Conservation (phyloP, 176 grass and related monocot genomes). For the Thinopyrum elongatum region DNA sequence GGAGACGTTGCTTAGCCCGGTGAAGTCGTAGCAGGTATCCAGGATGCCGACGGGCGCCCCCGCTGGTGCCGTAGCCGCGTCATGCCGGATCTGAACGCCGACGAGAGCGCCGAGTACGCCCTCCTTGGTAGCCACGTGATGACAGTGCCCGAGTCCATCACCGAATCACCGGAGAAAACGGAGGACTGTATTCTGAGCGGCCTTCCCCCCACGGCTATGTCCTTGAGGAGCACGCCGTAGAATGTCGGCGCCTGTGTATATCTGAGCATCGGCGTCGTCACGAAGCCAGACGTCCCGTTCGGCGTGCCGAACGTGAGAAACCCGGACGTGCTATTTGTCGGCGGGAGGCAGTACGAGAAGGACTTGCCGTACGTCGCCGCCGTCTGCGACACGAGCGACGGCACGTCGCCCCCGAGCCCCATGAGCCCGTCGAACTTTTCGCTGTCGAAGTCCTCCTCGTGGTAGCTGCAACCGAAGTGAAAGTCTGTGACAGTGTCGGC, state of each 20-base stretch:
- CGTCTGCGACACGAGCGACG: slow-evolving; percentile 69
- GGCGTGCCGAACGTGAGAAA: slow-evolving; percentile 58
- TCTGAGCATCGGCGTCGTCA: slow-evolving; percentile 40
- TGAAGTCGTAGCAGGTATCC: slow-evolving; percentile 69
- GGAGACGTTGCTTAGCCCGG: not conserved
- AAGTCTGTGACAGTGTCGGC: slow-evolving; percentile 23
- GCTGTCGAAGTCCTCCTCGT: slow-evolving; percentile 30
- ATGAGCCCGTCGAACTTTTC: slow-evolving; percentile 49
- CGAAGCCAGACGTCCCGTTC: not conserved
- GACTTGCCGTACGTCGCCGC: slow-evolving; percentile 31
- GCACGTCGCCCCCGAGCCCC: slow-evolving; percentile 52
- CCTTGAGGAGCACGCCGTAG: slow-evolving; percentile 46
- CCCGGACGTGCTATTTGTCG: slow-evolving; percentile 27
- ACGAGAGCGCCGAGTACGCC: slow-evolving; percentile 64
- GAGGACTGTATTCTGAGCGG: slow-evolving; percentile 15
- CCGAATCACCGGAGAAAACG: slow-evolving; percentile 33
- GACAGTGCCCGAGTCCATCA: slow-evolving; percentile 79
- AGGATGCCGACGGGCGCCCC: slow-evolving; percentile 11
- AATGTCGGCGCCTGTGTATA: slow-evolving; percentile 20
- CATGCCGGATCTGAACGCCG: slow-evolving; percentile 57
- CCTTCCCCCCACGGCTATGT: slow-evolving; percentile 41
- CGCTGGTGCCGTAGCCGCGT: not conserved
- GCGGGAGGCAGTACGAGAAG: slow-evolving; percentile 81
- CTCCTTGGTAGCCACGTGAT: slow-evolving; percentile 47
- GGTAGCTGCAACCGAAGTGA: slow-evolving; percentile 63